A percentile compares a stretch with the other conserved stretches of the same genome.
Evolutionary conservation across 495 filamentous ascomycete species (phyloP).

Genomic region (Aspergillus kassunensis): DNA sequence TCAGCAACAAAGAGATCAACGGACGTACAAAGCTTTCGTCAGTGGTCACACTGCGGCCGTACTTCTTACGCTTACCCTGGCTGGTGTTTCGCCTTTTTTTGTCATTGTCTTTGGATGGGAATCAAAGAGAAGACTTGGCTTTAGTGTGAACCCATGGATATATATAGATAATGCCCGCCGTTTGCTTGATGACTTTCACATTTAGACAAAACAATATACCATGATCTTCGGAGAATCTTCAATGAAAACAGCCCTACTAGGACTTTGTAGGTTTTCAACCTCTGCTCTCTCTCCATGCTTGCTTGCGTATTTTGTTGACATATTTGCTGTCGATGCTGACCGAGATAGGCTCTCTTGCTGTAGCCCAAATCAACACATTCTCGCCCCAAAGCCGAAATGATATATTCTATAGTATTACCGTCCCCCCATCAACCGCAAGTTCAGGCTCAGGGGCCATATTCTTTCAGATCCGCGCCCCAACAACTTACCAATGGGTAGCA

Average conservation of each 20-base stretch:
- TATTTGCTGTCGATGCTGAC: background rate
- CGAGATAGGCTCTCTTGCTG: constrained; percentile 9
- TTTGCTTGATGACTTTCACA: background rate
- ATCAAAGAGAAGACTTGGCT: background rate
- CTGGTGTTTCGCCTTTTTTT: background rate
- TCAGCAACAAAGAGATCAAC: too few species aligned
- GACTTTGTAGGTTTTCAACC: constrained; percentile 5
- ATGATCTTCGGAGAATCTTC: constrained; percentile 4
- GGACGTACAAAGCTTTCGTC: too few species aligned
- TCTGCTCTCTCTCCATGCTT: background rate
- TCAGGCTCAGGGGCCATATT: constrained; percentile 45
- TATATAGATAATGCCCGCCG: background rate
- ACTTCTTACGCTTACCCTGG: too few species aligned
- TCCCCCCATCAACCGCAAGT: constrained; percentile 26
- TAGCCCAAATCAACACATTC: constrained; percentile 28
- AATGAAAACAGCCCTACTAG: background rate
- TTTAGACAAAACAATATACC: background rate
- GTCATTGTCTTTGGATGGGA: background rate
- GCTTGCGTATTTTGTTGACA: background rate
- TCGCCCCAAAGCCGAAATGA: constrained; percentile 20
- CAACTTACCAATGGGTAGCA: constrained; percentile 58
- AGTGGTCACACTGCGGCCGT: too few species aligned
- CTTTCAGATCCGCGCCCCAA: constrained; percentile 61
- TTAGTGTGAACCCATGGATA: too few species aligned
- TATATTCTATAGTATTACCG: constrained; percentile 32